Percentiles rank a stretch among this genome's conserved stretches.
phyloP scores from a whole-genome alignment of 176 grass and related monocot genomes.

The Neostapfia colusana region DNA sequence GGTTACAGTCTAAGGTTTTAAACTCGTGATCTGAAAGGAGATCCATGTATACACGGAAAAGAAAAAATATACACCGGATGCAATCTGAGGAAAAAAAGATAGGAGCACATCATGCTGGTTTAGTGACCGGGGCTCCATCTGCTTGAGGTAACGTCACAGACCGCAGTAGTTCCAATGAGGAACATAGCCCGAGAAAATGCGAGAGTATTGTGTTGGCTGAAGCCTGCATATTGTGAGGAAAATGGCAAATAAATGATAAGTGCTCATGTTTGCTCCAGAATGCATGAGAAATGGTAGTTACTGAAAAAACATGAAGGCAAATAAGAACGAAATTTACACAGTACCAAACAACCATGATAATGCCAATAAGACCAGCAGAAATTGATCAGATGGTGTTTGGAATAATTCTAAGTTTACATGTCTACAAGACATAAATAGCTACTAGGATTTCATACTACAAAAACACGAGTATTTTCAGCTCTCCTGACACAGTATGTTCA shows the following conservation, averaged over 20 bases:
- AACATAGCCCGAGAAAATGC: constrained; percentile 77
- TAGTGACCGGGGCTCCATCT: constrained; percentile 44
- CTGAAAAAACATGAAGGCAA: neutral
- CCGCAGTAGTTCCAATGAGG: constrained; percentile 73
- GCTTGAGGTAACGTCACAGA: constrained; percentile 57
- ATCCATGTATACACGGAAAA: neutral
- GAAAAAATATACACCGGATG: neutral
- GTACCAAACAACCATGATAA: neutral
- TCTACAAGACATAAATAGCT: neutral
- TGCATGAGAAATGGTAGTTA: neutral
- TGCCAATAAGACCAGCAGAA: neutral
- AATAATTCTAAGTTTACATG: neutral
- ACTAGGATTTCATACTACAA: neutral
- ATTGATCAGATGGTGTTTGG: neutral
- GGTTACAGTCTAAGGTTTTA: neutral
- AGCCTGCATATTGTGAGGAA: constrained; percentile 47
- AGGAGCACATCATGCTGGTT: constrained; percentile 39
- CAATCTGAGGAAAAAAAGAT: neutral
- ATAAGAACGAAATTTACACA: neutral
- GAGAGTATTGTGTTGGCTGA: constrained; percentile 86
- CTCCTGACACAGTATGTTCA: neutral
- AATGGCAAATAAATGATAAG: neutral
- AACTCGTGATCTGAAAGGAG: neutral
- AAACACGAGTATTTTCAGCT: neutral
- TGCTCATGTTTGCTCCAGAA: neutral